A percentile compares a stretch with the other conserved stretches of the same genome.
Conservation (phyloP, 2,329 filamentous ascomycete genomes). For the Aspergillus costaricaensis region DNA sequence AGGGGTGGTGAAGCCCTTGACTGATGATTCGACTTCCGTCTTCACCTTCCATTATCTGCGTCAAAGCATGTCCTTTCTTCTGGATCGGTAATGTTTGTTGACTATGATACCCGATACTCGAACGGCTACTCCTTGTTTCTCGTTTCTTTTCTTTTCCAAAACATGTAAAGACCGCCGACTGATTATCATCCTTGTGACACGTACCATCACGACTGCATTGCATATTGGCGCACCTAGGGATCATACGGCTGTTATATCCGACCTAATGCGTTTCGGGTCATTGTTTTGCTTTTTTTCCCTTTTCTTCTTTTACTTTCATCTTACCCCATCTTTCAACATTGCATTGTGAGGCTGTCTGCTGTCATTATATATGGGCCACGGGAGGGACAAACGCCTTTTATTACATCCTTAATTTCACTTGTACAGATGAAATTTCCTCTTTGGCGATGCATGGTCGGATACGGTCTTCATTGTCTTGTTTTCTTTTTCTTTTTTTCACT, state of each 20-base stretch:
- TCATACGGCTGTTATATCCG: constrained; percentile 27
- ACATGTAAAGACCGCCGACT: constrained; percentile 23
- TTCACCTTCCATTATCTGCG: constrained; percentile 13
- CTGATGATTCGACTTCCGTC: background rate
- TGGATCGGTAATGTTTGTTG: constrained; percentile 21
- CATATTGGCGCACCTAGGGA: constrained; percentile 41
- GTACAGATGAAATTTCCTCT: constrained; percentile 10
- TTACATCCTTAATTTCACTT: constrained; percentile 7
- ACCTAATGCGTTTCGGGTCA: constrained; percentile 26
- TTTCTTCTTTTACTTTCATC: constrained; percentile 19
- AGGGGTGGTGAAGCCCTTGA: constrained; percentile 68
- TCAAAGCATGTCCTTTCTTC: constrained; percentile 14
- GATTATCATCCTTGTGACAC: constrained; percentile 34
- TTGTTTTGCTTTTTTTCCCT: constrained; percentile 22
- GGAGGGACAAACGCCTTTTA: constrained; percentile 3
- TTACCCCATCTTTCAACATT: constrained; percentile 19
- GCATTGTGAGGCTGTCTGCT: constrained; percentile 36
- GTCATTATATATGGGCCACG: constrained; percentile 23
- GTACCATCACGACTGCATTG: constrained; percentile 44
- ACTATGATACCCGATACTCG: constrained; percentile 25
- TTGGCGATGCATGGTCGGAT: constrained; percentile 5
- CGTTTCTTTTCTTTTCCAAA: constrained; percentile 14
- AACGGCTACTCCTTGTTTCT: constrained; percentile 16
- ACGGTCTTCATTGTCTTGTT: background rate
- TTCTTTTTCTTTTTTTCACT: background rate